Evolutionary conservation across 352 stramenopile genomes (phyloP).

Genomic region (Thalassiosira livingstoniorum): DNA sequence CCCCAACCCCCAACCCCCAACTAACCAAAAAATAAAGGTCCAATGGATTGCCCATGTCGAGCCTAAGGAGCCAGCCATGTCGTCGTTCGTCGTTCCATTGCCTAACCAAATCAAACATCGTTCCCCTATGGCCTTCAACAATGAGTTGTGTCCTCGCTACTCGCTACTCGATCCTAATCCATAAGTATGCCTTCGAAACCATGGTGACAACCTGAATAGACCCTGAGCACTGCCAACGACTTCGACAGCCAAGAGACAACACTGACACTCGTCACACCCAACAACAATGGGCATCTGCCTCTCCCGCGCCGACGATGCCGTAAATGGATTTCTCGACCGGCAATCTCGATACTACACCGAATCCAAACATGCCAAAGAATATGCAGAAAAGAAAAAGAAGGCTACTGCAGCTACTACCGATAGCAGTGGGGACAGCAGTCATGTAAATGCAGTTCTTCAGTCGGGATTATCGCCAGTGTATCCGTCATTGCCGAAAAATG

Average conservation of each 20-base stretch:
- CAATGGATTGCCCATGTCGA: no score
- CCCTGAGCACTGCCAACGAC: no score
- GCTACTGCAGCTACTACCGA: not conserved
- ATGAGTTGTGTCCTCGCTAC: no score
- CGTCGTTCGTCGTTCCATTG: no score
- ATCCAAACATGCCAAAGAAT: constrained; percentile 46
- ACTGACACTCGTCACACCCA: not conserved
- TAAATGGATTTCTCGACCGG: constrained; percentile 48
- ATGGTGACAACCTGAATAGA: no score
- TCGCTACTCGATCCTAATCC: not conserved
- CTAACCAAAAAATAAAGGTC: no score
- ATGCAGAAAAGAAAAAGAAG: constrained; percentile 22
- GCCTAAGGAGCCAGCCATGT: no score
- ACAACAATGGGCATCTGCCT: constrained; percentile 39
- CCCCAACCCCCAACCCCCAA: no score
- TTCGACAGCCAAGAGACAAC: no score
- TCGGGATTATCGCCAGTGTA: constrained; percentile 61
- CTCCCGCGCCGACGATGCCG: constrained; percentile 24
- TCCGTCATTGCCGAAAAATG: constrained; percentile 51
- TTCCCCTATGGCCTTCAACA: no score
- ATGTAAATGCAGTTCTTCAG: constrained; percentile 35
- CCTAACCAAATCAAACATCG: no score
- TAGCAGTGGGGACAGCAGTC: constrained; percentile 9
- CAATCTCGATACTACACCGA: constrained; percentile 53
- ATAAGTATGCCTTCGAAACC: not conserved